phyloP scores from a whole-genome alignment of 495 filamentous ascomycete genomes.

The Evernia prunastri region DNA sequence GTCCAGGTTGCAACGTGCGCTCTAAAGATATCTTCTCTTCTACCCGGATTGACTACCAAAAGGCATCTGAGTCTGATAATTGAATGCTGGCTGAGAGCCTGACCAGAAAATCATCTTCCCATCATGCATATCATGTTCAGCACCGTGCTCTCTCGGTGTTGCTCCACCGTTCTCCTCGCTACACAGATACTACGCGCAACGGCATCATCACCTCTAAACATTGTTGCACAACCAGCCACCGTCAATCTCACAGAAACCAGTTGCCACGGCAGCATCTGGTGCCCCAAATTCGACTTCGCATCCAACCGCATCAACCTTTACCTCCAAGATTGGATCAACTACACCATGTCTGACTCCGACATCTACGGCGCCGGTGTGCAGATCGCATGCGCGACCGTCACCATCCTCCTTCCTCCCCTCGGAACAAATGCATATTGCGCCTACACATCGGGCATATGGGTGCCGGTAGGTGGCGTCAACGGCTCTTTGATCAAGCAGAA shows the following conservation, averaged over 20 bases:
- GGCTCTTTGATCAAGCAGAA: not conserved
- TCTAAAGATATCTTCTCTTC: not conserved
- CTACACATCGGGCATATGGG: not conserved
- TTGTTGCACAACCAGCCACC: not conserved
- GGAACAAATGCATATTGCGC: not conserved
- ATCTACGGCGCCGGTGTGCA: not conserved
- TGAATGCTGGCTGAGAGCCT: not conserved
- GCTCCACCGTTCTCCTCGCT: not conserved
- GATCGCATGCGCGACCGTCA: not conserved
- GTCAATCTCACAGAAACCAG: not conserved
- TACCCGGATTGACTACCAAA: not conserved
- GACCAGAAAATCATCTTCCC: not conserved
- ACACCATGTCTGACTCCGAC: not conserved
- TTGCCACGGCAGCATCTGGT: not conserved
- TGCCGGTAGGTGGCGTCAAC: not conserved
- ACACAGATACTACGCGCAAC: not conserved
- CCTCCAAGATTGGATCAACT: not conserved
- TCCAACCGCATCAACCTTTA: not conserved
- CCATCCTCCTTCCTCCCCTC: not conserved
- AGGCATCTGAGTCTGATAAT: not conserved
- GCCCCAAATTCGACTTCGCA: not conserved
- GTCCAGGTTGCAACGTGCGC: not conserved
- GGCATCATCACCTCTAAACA: not conserved
- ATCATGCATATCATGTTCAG: not conserved
- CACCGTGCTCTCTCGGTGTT: not conserved